Evolutionary conservation across 257 asterid genomes (phyloP).

Genomic region (Ocimum tenuiflorum): DNA sequence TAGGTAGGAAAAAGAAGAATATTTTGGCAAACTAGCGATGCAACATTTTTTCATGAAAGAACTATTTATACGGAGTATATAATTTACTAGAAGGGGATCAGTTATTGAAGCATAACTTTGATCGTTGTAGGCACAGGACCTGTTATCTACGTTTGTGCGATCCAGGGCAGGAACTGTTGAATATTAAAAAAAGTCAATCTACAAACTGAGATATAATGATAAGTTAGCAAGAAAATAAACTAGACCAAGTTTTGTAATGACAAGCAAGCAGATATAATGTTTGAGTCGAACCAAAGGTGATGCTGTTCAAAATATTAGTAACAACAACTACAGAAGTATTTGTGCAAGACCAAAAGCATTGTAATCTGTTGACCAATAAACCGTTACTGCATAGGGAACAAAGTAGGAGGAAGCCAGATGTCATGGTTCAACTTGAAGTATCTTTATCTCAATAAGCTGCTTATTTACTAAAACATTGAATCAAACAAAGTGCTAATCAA

Average conservation of each 20-base stretch:
- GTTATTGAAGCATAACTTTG: constrained; percentile 43
- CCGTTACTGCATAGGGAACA: too few relatives aligned
- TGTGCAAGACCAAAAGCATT: neutral
- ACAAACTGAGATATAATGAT: neutral
- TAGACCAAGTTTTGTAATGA: neutral
- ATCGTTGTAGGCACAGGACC: constrained; percentile 65
- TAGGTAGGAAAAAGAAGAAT: neutral
- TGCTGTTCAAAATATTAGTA: neutral
- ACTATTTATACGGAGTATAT: neutral
- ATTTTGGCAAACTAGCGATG: neutral
- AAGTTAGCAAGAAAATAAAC: neutral
- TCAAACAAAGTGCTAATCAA: neutral
- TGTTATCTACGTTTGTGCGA: constrained; percentile 61
- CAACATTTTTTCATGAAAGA: too few relatives aligned
- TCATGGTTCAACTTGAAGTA: neutral
- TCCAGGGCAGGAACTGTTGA: constrained; percentile 83
- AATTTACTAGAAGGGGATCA: neutral
- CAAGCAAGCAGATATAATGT: neutral
- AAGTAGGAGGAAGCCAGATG: neutral
- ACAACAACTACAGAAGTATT: neutral
- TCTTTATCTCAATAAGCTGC: neutral
- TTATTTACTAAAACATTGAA: neutral
- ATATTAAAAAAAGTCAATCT: neutral
- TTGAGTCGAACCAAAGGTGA: neutral
- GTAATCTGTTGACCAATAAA: neutral